These are phyloP conservation scores for Lichtheimia corymbifera DNA, from an alignment of 371 early-diverging fungal genomes.

Conservation along the genomic window DNA sequence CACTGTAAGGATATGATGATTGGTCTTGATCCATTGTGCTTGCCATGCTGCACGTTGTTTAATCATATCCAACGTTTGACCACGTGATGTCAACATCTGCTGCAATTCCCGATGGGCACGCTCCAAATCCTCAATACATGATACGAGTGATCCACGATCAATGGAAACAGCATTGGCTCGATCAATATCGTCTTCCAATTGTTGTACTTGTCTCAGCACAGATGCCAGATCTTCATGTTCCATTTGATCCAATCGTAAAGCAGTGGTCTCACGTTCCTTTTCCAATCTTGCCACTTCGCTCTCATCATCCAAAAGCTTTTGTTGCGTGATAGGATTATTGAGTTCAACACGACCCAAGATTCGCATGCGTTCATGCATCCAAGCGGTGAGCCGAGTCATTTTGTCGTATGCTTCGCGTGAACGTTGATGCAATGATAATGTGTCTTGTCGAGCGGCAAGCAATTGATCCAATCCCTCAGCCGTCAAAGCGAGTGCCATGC, in stretches of 20 bases:
- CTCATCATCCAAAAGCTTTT: constrained; percentile 6
- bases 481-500: constrained; percentile 42
- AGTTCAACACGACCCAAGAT: constrained; percentile 22
- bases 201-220: constrained; percentile 27
- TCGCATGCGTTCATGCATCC: constrained; percentile 45
- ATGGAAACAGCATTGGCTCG: constrained; percentile 38
- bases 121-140: constrained; percentile 29
- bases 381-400: constrained; percentile 30
- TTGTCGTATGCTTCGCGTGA: constrained; percentile 37
- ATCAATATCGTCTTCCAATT: constrained; percentile 40
- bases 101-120: constrained; percentile 25
- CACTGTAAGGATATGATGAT: constrained; percentile 37
- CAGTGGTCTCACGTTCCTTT: constrained; percentile 46
- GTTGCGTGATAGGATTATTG: constrained; percentile 4
- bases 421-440: constrained; percentile 38
- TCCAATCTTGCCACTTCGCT: constrained; percentile 35
- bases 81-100: constrained; percentile 21
- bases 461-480: constrained; percentile 47
- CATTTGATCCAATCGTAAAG: constrained; percentile 28
- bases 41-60: constrained; percentile 42
- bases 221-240: constrained; percentile 42
- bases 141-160: constrained; percentile 33
- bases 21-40: constrained; percentile 32
- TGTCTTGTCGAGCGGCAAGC: constrained; percentile 34
- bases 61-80: constrained; percentile 29